phyloP scores from a whole-genome alignment of 805 yeast genomes.

The Maudiozyma bulderi region DNA sequence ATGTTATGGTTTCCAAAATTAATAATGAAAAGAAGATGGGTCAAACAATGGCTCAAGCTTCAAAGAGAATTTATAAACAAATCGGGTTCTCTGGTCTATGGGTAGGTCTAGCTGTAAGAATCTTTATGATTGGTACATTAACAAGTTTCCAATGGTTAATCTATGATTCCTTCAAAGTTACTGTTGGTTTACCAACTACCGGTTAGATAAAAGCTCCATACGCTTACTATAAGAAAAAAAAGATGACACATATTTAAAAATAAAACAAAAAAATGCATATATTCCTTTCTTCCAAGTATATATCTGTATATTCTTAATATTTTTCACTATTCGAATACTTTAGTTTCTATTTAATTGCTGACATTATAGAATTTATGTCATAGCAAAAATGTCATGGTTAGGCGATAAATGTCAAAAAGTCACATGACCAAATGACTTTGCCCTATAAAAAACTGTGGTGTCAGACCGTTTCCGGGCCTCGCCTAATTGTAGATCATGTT shows the following conservation, averaged over 20 bases:
- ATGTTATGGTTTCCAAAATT: slow-evolving; percentile 92
- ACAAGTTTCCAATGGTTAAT: slow-evolving; percentile 97
- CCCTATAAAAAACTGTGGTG: not conserved
- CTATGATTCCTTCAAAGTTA: slow-evolving; percentile 93
- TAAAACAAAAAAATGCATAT: not conserved
- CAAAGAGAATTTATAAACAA: slow-evolving; percentile 58
- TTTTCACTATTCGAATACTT: too few relatives aligned
- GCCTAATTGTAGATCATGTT: too few relatives aligned
- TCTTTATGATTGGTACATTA: slow-evolving; percentile 93
- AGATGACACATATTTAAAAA: not conserved
- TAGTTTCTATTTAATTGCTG: too few relatives aligned
- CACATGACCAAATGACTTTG: not conserved
- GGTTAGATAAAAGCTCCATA: slow-evolving; percentile 36
- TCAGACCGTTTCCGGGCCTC: too few relatives aligned
- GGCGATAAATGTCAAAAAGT: not conserved
- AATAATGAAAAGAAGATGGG: slow-evolving; percentile 53
- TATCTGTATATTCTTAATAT: too few relatives aligned
- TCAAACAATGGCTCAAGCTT: slow-evolving; percentile 63
- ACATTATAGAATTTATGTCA: too few relatives aligned
- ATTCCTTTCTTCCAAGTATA: not conserved
- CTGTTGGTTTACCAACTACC: slow-evolving; percentile 88
- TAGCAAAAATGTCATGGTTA: too few relatives aligned
- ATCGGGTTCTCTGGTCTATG: slow-evolving; percentile 89
- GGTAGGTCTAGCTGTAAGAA: slow-evolving; percentile 92
- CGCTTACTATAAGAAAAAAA: too few relatives aligned